Conservation (phyloP, 495 filamentous ascomycete genomes). For the Xanthoparmelia taractica region DNA sequence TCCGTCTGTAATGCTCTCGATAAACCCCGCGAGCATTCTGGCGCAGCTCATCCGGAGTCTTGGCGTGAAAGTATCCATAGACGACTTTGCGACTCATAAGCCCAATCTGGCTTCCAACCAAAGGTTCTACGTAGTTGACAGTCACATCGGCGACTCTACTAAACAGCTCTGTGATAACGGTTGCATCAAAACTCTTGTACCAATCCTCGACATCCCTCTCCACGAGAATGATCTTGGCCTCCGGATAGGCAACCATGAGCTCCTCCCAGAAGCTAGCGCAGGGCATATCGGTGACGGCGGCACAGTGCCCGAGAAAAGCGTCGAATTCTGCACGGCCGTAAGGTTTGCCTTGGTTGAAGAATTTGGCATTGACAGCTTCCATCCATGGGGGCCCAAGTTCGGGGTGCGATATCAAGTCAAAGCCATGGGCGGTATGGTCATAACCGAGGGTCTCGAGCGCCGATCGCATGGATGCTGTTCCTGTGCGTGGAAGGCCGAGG, state of each 20-base stretch:
- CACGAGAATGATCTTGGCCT: slow-evolving; percentile 51
- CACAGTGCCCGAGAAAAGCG: not conserved
- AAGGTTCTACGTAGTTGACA: not conserved
- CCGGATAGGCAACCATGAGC: slow-evolving; percentile 48
- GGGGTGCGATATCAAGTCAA: not conserved
- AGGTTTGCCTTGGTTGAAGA: not conserved
- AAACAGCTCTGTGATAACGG: not conserved
- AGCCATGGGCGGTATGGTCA: not conserved
- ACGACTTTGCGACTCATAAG: not conserved
- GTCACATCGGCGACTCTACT: not conserved
- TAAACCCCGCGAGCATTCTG: not conserved
- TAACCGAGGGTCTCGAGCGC: not conserved
- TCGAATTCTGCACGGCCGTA: not conserved
- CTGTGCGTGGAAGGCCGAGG: not conserved
- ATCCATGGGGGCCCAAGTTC: not conserved
- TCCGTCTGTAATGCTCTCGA: slow-evolving; percentile 12
- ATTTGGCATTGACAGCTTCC: not conserved
- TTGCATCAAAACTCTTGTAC: slow-evolving; percentile 22
- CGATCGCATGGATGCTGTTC: not conserved
- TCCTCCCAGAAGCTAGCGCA: slow-evolving; percentile 38
- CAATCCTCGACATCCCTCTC: slow-evolving; percentile 41
- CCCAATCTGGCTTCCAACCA: slow-evolving; percentile 1
- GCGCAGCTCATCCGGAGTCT: not conserved
- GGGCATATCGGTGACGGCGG: not conserved
- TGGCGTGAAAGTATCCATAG: not conserved